A percentile compares a stretch with the other conserved stretches of the same genome.
Conservation (phyloP, 495 filamentous ascomycete species). For the Lasiosphaeria miniovina region DNA sequence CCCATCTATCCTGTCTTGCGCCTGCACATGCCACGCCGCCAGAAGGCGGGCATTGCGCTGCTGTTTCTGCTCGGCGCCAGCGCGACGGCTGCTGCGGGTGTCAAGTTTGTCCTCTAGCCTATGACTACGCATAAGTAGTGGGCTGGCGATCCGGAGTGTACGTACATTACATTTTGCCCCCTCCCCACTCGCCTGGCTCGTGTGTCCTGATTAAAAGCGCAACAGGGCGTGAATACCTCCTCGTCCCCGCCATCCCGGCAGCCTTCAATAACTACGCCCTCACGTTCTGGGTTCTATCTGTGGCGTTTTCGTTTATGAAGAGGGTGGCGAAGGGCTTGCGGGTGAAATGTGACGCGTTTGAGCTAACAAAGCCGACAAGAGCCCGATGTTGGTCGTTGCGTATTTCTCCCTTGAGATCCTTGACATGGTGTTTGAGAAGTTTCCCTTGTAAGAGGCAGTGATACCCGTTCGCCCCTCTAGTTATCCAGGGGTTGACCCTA, state of each 20-base stretch:
- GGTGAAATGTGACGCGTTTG: no score
- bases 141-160: neutral
- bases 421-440: no score
- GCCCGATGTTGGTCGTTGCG: no score
- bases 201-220: neutral
- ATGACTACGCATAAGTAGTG: neutral
- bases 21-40: neutral
- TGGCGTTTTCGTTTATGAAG: no score
- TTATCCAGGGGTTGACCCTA: no score
- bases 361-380: no score
- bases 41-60: neutral
- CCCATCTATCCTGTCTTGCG: neutral
- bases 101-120: neutral
- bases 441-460: no score
- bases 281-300: slow-evolving; percentile 4
- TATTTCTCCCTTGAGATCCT: no score
- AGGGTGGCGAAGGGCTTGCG: no score
- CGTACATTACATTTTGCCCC: neutral
- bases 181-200: neutral
- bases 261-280: neutral
- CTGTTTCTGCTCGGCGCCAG: neutral
- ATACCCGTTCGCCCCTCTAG: no score
- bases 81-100: neutral
- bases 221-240: neutral
- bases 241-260: neutral